Conservation (phyloP, 495 filamentous ascomycete species). For the Aspergillus wentii region DNA sequence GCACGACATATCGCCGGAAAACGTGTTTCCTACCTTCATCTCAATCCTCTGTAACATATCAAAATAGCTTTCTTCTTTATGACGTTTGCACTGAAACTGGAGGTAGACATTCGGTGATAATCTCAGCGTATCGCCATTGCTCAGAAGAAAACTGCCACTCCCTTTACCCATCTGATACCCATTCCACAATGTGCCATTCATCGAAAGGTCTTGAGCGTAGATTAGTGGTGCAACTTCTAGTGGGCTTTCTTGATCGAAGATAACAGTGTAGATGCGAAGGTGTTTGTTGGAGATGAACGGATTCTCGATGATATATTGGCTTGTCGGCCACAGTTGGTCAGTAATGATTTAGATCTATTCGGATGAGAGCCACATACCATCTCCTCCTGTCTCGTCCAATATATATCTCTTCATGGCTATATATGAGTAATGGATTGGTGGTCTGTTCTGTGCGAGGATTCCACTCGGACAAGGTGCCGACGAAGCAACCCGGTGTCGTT, state of each 20-base stretch:
- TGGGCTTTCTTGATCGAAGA: slow-evolving; percentile 37
- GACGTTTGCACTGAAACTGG: slow-evolving; percentile 13
- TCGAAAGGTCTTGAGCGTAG: slow-evolving; percentile 57
- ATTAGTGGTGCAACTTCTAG: slow-evolving; percentile 42
- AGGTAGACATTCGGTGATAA: slow-evolving; percentile 16
- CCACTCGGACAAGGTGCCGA: slow-evolving; percentile 24
- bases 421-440: slow-evolving; percentile 12
- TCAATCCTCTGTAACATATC: slow-evolving; percentile 17
- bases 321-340: slow-evolving; percentile 11
- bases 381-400: slow-evolving; percentile 31
- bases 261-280: slow-evolving; percentile 56
- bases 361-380: slow-evolving; percentile 17
- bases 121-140: slow-evolving; percentile 48
- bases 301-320: slow-evolving; percentile 37
- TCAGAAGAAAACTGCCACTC: slow-evolving; percentile 43
- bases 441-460: slow-evolving; percentile 8
- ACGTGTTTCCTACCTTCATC: slow-evolving; percentile 20
- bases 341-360: background rate
- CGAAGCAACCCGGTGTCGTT: slow-evolving; percentile 1
- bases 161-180: slow-evolving; percentile 36
- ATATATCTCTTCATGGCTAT: slow-evolving; percentile 27
- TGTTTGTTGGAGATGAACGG: slow-evolving; percentile 52
- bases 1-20: background rate
- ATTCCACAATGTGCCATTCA: slow-evolving; percentile 54
- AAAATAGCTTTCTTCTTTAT: slow-evolving; percentile 9